These are phyloP conservation scores for Colletotrichum sp. DNA, from an alignment of 2,329 filamentous ascomycete species.

Conservation along the genomic window DNA sequence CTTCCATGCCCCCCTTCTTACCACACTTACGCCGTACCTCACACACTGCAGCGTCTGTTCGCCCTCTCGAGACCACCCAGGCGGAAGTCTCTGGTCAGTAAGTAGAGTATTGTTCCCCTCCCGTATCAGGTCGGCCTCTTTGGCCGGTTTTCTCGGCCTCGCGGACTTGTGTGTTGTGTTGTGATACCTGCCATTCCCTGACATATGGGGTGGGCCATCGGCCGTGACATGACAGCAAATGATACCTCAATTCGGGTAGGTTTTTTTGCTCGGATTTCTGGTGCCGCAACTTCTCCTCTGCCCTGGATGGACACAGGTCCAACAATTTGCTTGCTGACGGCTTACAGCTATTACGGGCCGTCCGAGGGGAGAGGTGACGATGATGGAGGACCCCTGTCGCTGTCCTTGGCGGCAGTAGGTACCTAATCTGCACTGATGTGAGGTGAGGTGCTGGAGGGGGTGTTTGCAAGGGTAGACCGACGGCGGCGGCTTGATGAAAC, in stretches of 20 bases:
- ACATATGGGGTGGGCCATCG: not conserved
- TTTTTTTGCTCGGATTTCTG: not conserved
- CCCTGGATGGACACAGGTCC: not conserved
- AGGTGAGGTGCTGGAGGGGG: not conserved
- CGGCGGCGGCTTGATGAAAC: constrained; percentile 19
- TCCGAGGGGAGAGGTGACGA: not conserved
- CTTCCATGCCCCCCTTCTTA: not conserved
- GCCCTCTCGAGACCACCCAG: not conserved
- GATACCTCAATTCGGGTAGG: not conserved
- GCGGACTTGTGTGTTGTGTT: not conserved
- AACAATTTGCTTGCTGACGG: not conserved
- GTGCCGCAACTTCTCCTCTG: not conserved
- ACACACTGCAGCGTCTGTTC: not conserved
- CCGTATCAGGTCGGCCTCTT: not conserved
- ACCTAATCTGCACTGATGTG: not conserved
- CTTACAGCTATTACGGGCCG: not conserved
- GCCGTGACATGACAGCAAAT: not conserved
- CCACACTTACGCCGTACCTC: not conserved
- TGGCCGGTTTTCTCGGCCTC: not conserved
- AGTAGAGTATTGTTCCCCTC: not conserved
- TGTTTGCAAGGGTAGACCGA: constrained; percentile 11
- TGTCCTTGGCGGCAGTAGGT: not conserved
- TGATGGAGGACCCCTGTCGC: not conserved
- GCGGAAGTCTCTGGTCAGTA: not conserved
- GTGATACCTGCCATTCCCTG: not conserved